Percentiles rank a stretch among this genome's conserved stretches.
These are phyloP conservation scores for Cystobasidium tubakii DNA, from an alignment of 768 basidiomycete genomes.

Conservation along the genomic window DNA sequence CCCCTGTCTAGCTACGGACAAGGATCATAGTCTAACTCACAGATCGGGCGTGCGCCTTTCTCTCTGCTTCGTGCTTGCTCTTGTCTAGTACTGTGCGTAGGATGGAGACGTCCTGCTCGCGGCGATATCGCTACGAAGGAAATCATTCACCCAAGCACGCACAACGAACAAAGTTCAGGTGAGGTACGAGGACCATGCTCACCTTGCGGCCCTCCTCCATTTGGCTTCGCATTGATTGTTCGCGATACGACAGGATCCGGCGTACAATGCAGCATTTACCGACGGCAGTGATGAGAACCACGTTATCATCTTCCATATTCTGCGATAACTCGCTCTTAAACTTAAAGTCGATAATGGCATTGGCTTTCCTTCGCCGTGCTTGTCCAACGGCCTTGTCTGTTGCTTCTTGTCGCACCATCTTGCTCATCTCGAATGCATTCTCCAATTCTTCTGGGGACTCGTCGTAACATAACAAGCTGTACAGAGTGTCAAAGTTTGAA, in stretches of 20 bases:
- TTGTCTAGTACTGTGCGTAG: not conserved
- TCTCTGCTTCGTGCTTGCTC: not conserved
- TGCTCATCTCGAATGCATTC: not conserved
- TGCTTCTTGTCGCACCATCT: constrained; percentile 31
- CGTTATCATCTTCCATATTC: constrained; percentile 1
- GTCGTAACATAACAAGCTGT: constrained; percentile 1
- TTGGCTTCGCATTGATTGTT: not conserved
- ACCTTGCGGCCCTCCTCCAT: constrained; percentile 1
- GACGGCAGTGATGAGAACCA: constrained; percentile 4
- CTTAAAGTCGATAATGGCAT: constrained; percentile 21
- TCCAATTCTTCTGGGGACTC: not conserved
- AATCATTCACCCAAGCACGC: too few species aligned
- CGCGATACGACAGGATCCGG: not conserved
- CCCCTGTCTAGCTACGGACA: too few species aligned
- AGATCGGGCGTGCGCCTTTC: not conserved
- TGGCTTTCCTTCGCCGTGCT: constrained; percentile 19
- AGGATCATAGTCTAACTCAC: too few species aligned
- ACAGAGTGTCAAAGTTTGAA: not conserved
- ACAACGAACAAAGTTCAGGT: too few species aligned
- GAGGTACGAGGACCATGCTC: too few species aligned
- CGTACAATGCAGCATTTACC: constrained; percentile 1
- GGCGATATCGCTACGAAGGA: not conserved
- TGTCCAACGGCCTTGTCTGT: constrained; percentile 8
- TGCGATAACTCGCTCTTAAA: constrained; percentile 8
- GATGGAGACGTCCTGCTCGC: not conserved